Evolutionary conservation across 179 eudicot genomes (phyloP).

Genomic region (Corrigiola litoralis): DNA sequence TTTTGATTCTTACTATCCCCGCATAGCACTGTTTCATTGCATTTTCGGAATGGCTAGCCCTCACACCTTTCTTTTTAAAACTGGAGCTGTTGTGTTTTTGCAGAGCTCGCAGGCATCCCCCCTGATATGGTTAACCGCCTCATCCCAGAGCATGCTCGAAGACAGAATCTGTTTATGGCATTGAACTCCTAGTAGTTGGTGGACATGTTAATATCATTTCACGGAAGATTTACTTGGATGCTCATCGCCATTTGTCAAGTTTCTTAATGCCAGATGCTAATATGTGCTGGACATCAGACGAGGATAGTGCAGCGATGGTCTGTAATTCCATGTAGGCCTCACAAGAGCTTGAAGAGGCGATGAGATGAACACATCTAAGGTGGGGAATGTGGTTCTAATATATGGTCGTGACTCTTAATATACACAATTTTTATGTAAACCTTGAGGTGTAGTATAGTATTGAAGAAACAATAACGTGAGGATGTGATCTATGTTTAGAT

Average conservation of each 20-base stretch:
- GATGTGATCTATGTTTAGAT: constrained; percentile 13
- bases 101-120: constrained; percentile 83
- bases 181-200: constrained; percentile 43
- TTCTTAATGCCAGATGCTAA: neutral
- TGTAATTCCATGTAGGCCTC: constrained; percentile 1
- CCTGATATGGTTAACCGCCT: constrained; percentile 68
- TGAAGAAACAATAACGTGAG: neutral
- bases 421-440: constrained; percentile 9
- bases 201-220: constrained; percentile 5
- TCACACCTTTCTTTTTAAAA: neutral
- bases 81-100: neutral
- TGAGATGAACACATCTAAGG: constrained; percentile 4
- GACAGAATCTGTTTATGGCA: constrained; percentile 93
- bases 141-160: constrained; percentile 92
- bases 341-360: constrained; percentile 3
- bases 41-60: no score
- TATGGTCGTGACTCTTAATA: constrained; percentile 2
- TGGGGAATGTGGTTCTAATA: constrained; percentile 5
- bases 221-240: neutral
- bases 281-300: constrained; percentile 8
- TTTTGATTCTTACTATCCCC: neutral
- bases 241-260: constrained; percentile 4
- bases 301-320: constrained; percentile 7
- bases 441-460: constrained; percentile 10
- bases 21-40: neutral